Percentiles rank a stretch among this genome's conserved stretches.
These are phyloP conservation scores for Caryopteris hybrid DNA, from an alignment of 305 asterid genomes.

Conservation along the genomic window DNA sequence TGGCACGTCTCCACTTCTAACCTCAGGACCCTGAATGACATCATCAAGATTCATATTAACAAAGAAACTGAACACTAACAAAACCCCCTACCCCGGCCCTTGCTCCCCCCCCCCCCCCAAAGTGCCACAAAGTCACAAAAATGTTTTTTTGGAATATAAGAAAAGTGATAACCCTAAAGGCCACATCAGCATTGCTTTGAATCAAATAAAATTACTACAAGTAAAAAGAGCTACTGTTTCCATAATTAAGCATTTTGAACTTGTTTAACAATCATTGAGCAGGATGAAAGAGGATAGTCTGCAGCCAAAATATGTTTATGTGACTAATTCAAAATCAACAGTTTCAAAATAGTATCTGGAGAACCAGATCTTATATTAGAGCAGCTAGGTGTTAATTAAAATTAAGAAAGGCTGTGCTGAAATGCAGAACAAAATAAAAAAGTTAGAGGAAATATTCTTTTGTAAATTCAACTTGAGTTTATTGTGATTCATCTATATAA, in stretches of 20 bases:
- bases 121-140: neutral
- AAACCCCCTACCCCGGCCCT: neutral
- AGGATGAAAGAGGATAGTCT: neutral
- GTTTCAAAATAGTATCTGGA: neutral
- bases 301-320: neutral
- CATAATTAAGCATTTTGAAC: too few relatives aligned
- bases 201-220: too few relatives aligned
- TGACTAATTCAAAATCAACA: neutral
- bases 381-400: neutral
- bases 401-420: neutral
- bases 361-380: too few relatives aligned
- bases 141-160: too few relatives aligned
- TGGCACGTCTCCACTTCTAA: constrained; percentile 94
- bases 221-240: too few relatives aligned
- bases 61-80: constrained; percentile 4
- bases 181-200: too few relatives aligned
- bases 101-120: neutral
- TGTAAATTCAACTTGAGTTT: neutral
- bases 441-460: neutral
- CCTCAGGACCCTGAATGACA: constrained; percentile 87
- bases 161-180: too few relatives aligned
- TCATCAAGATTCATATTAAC: constrained; percentile 11
- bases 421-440: neutral
- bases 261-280: neutral
- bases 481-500: neutral